These are phyloP conservation scores for Gossypioides kirkii DNA, from an alignment of 345 rosid species.

Conservation along the genomic window DNA sequence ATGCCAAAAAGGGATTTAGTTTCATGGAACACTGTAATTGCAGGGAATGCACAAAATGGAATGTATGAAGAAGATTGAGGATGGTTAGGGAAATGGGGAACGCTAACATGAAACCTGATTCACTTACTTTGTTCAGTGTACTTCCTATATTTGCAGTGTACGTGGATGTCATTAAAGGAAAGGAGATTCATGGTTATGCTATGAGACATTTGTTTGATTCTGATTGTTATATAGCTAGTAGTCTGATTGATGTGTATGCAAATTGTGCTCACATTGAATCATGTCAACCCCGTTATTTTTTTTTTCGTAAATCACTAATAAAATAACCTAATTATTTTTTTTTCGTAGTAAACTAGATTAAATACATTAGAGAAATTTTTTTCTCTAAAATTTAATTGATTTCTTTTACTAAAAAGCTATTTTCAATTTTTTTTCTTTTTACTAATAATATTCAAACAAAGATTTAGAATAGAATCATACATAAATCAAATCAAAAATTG, in stretches of 20 bases:
- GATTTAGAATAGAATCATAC: too few relatives aligned
- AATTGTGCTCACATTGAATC: slow-evolving; percentile 49
- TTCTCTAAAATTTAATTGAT: too few relatives aligned
- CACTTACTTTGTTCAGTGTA: slow-evolving; percentile 70
- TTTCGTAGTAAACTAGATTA: too few relatives aligned
- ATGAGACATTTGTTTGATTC: slow-evolving; percentile 50
- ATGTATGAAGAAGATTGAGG: slow-evolving; percentile 52
- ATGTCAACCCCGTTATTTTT: too few relatives aligned
- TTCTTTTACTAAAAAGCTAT: too few relatives aligned
- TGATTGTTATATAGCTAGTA: slow-evolving; percentile 56
- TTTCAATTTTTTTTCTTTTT: too few relatives aligned
- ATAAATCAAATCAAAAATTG: too few relatives aligned
- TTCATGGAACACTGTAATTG: slow-evolving; percentile 79
- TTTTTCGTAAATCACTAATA: too few relatives aligned
- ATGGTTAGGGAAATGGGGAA: slow-evolving; percentile 66
- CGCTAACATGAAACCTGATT: slow-evolving; percentile 56
- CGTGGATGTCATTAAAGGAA: slow-evolving; percentile 56
- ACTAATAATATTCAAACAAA: too few relatives aligned
- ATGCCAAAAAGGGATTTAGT: slow-evolving; percentile 76
- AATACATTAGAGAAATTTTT: too few relatives aligned
- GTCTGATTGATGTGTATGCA: slow-evolving; percentile 82
- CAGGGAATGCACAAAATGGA: slow-evolving; percentile 63
- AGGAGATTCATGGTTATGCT: slow-evolving; percentile 77
- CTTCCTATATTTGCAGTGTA: slow-evolving; percentile 70
- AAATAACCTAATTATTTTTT: too few relatives aligned